Evolutionary conservation across 192 early-diverging fungal genomes (phyloP).

Genomic region (Chytriomyces confervae): DNA sequence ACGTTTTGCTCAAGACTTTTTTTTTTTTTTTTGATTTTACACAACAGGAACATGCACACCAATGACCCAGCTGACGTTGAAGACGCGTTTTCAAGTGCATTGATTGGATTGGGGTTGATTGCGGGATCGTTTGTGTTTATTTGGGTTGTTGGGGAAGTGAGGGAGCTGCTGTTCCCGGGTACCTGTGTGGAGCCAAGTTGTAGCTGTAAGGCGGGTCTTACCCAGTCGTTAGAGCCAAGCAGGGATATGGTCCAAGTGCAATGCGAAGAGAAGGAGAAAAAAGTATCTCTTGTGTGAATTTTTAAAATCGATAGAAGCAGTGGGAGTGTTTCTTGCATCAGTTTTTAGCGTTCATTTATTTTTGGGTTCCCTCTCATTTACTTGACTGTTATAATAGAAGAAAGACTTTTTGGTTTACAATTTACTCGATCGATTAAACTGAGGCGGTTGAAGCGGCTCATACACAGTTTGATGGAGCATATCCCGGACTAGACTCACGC

Average conservation of each 20-base stretch:
- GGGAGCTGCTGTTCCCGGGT: neutral
- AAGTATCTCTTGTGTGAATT: too few species aligned
- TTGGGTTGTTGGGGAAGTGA: neutral
- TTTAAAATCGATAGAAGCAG: neutral
- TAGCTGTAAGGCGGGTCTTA: neutral
- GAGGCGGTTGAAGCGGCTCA: conserved; percentile 29
- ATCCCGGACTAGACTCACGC: conserved; percentile 34
- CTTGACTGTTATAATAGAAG: too few species aligned
- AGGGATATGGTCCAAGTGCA: neutral
- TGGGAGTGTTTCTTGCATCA: neutral
- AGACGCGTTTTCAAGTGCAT: conserved; percentile 5
- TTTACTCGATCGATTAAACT: neutral
- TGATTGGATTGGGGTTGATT: neutral
- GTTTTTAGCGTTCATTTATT: neutral
- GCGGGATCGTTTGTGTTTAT: neutral
- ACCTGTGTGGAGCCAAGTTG: neutral
- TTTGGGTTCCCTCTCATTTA: neutral
- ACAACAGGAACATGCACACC: neutral
- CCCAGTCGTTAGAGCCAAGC: neutral
- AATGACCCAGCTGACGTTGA: neutral
- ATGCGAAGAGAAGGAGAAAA: neutral
- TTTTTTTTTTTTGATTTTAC: neutral
- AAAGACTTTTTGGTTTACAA: neutral
- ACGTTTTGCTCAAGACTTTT: neutral
- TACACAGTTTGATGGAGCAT: conserved; percentile 34